phyloP scores from a whole-genome alignment of 176 grass and related monocot genomes.

The Eleusine indica region DNA sequence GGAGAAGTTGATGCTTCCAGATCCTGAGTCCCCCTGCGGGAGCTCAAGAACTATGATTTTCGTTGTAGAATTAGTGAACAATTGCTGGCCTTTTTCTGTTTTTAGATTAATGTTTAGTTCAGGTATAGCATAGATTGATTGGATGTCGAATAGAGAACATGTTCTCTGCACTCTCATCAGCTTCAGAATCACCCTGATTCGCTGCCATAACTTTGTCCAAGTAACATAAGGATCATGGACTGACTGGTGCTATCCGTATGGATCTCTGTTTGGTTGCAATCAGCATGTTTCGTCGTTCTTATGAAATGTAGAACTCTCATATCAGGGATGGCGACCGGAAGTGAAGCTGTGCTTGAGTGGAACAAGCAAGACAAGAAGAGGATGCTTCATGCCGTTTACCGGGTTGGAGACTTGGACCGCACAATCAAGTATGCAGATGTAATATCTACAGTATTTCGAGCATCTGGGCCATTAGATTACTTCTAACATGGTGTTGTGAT shows the following conservation, averaged over 20 bases:
- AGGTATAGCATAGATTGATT: neutral
- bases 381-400: conserved; percentile 89
- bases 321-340: conserved; percentile 56
- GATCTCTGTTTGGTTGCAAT: neutral
- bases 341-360: conserved; percentile 69
- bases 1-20: neutral
- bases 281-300: neutral
- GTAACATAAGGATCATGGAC: neutral
- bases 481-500: conserved; percentile 22
- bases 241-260: neutral
- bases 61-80: neutral
- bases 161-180: neutral
- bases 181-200: neutral
- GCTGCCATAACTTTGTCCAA: too few species aligned
- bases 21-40: neutral
- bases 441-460: neutral
- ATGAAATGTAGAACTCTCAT: neutral
- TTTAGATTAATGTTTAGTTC: neutral
- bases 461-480: neutral
- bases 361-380: conserved; percentile 78
- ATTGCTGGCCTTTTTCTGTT: neutral
- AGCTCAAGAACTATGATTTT: neutral
- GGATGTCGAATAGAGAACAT: neutral
- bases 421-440: conserved; percentile 69
- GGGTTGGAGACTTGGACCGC: conserved; percentile 86